Evolutionary conservation across 208 protist genomes (phyloP).

Genomic region (Sergeia podlipaevii): DNA sequence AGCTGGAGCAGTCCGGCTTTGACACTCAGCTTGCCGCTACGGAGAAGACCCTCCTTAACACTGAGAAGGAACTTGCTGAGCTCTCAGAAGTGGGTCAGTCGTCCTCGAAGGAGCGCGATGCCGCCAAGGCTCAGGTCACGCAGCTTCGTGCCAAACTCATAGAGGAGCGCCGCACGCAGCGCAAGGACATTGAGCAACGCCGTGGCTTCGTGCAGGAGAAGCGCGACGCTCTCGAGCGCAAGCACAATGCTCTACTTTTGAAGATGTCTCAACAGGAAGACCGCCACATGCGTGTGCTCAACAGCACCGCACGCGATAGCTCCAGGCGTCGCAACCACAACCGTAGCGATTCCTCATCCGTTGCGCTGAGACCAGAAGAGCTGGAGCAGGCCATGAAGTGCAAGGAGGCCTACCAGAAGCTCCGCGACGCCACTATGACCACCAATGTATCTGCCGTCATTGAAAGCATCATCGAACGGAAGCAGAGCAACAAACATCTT

Average conservation of each 20-base stretch:
- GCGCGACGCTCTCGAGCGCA: constrained; percentile 65
- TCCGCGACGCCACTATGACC: constrained; percentile 90
- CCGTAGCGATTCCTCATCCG: constrained; percentile 10
- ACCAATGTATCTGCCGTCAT: constrained; percentile 85
- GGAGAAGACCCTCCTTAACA: constrained; percentile 83
- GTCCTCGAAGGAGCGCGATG: constrained; percentile 77
- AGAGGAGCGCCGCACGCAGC: constrained; percentile 71
- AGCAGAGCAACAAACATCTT: constrained; percentile 79
- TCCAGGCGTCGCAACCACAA: constrained; percentile 12
- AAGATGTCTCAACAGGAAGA: constrained; percentile 78
- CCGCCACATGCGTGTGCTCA: constrained; percentile 30
- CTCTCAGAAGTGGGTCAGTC: constrained; percentile 85
- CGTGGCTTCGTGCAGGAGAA: constrained; percentile 73
- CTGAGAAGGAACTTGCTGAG: constrained; percentile 89
- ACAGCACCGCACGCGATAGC: constrained; percentile 10
- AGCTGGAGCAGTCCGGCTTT: constrained; percentile 91
- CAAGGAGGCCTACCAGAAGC: constrained; percentile 87
- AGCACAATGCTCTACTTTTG: constrained; percentile 39
- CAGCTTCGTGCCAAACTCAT: constrained; percentile 62
- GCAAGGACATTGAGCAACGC: constrained; percentile 86
- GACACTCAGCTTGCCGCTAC: constrained; percentile 88
- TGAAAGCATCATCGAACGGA: constrained; percentile 77
- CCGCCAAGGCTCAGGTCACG: constrained; percentile 75
- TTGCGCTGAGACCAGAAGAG: constrained; percentile 55
- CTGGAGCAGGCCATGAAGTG: constrained; percentile 61